Percentiles rank a stretch among this genome's conserved stretches.
phyloP scores from a whole-genome alignment of 331 rosid genomes.

The Cydonia oblonga region DNA sequence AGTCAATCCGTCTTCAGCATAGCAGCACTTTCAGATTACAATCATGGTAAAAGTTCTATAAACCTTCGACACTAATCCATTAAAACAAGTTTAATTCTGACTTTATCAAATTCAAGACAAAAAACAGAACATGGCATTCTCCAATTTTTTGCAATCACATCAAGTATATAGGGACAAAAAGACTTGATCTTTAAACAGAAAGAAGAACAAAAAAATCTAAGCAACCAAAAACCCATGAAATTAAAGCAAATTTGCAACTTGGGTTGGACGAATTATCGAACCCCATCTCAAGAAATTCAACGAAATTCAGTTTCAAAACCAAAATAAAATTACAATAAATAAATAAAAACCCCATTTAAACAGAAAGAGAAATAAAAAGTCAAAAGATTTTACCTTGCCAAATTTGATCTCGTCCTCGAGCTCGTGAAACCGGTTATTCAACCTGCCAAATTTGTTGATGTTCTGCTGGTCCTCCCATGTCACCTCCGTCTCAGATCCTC shows the following conservation, averaged over 20 bases:
- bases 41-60: background rate
- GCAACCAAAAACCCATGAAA: background rate
- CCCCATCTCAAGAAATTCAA: background rate
- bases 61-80: background rate
- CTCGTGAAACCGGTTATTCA: conserved; percentile 49
- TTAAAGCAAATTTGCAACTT: background rate
- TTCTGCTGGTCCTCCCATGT: conserved; percentile 87
- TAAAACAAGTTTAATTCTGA: background rate
- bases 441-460: conserved; percentile 74
- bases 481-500: conserved; percentile 78
- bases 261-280: background rate
- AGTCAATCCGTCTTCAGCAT: background rate
- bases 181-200: background rate
- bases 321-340: no score
- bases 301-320: background rate
- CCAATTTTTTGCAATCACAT: background rate
- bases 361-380: background rate
- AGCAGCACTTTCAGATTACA: background rate
- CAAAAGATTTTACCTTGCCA: conserved; percentile 25
- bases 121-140: background rate
- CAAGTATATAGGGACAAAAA: background rate
- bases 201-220: background rate
- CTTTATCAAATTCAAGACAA: background rate
- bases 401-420: conserved; percentile 45
- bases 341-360: background rate